phyloP scores from a whole-genome alignment of 192 early-diverging fungal genomes.

The Mortierella hygrophila region DNA sequence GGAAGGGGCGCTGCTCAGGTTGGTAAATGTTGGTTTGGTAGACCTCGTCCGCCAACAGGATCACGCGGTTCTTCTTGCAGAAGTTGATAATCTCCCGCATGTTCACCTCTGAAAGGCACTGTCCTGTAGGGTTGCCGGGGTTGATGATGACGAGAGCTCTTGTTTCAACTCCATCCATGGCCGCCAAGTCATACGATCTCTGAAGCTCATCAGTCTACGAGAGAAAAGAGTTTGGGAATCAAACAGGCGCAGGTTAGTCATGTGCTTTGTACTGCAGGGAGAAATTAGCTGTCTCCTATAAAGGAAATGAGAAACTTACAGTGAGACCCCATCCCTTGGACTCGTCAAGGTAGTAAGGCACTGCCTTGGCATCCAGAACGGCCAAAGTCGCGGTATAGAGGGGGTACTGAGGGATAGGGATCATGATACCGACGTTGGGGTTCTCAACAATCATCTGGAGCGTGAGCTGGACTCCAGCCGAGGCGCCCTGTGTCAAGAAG shows the following conservation, averaged over 20 bases:
- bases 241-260: background rate
- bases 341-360: slow-evolving; percentile 95
- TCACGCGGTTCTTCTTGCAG: slow-evolving; percentile 82
- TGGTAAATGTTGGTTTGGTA: slow-evolving; percentile 98
- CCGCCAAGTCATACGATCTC: slow-evolving; percentile 73
- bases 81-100: slow-evolving; percentile 93
- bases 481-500: slow-evolving; percentile 94
- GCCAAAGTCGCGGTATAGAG: slow-evolving; percentile 96
- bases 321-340: slow-evolving; percentile 83
- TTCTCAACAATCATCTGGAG: slow-evolving; percentile 89
- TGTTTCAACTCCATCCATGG: slow-evolving; percentile 82
- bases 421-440: slow-evolving; percentile 93
- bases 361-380: slow-evolving; percentile 82
- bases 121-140: slow-evolving; percentile 98
- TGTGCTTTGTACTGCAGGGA: too few species aligned
- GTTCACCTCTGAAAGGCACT: slow-evolving; percentile 84
- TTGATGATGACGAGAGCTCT: slow-evolving; percentile 97
- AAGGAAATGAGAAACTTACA: slow-evolving; percentile 22
- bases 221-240: background rate
- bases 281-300: background rate
- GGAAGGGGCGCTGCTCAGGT: slow-evolving; percentile 84
- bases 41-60: slow-evolving; percentile 97
- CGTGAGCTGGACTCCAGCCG: slow-evolving; percentile 90
- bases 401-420: slow-evolving; percentile 99
- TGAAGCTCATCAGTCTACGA: slow-evolving; percentile 72